Evolutionary conservation across 2,329 filamentous ascomycete species (phyloP).

Genomic region (Neonectria faginata): DNA sequence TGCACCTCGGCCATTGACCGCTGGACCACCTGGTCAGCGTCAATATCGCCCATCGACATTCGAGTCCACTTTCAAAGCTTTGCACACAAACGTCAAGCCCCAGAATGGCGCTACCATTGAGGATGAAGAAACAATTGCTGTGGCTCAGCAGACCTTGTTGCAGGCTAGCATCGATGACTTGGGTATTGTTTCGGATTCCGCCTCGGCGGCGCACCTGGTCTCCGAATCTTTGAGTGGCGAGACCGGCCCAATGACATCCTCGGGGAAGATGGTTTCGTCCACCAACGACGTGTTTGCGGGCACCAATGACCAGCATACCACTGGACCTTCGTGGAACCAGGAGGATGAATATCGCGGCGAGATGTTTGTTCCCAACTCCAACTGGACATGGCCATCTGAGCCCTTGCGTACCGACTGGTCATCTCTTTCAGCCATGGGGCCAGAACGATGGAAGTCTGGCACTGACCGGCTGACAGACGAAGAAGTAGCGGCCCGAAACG

Average conservation of each 20-base stretch:
- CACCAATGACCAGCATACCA: conserved; percentile 6
- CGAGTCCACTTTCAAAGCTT: conserved; percentile 53
- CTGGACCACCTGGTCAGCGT: conserved; percentile 66
- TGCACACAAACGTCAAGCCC: conserved; percentile 42
- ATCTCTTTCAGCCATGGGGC: conserved; percentile 12
- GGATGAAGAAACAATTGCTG: conserved; percentile 41
- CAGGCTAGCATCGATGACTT: conserved; percentile 40
- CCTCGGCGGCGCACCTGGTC: conserved; percentile 19
- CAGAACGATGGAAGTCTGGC: conserved; percentile 29
- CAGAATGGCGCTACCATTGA: conserved; percentile 44
- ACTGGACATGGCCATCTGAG: conserved; percentile 25
- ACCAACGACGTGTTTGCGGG: conserved; percentile 16
- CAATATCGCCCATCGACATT: conserved; percentile 60
- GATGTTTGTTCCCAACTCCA: conserved; percentile 13
- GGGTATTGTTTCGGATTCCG: conserved; percentile 24
- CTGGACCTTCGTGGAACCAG: conserved; percentile 4
- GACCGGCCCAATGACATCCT: conserved; percentile 1
- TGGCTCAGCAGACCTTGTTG: conserved; percentile 38
- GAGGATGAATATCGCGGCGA: conserved; percentile 1
- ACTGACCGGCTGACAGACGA: conserved; percentile 41
- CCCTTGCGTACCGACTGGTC: conserved; percentile 20
- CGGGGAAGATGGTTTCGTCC: conserved; percentile 1
- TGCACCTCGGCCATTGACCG: conserved; percentile 63
- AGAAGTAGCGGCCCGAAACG: conserved; percentile 42
- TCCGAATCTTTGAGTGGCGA: conserved; percentile 17